Base-by-base conservation (phyloP, 768 basidiomycete genomes). In the Hericium coralloides region DNA sequence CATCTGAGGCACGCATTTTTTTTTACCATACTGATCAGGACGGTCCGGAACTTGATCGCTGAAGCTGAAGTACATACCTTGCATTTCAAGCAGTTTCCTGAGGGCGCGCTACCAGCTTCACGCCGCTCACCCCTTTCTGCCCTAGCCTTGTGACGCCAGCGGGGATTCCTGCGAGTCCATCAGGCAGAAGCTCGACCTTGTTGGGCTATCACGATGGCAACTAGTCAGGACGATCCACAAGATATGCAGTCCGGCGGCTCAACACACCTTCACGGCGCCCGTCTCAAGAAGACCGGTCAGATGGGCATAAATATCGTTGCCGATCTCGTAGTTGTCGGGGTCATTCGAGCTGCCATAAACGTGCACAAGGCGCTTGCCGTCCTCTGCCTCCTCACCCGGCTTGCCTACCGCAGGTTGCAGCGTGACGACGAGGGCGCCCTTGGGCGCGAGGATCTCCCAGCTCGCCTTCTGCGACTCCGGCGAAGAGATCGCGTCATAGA, bases 91-190 rank as follows among this genome's bases (percentile, higher is more conserved):
- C 52, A 12, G 71, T 72, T 39, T 77, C 73, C 56, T 71, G 71
- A 17, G 76, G 77, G 54, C 66, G 72, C 1, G 58, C 73, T 9
- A 80, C 69, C 18, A 80, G 61, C 62, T 80, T 80, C 15, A 58
- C 63, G 4, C 73, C 78, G n/a, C 75, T 77, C 31, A 78, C 68
- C 55, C 73, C 55, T 9, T 72, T 68, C 2, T 59, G 58, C 63
- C 64, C 66, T 62, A 79, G 45, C 58, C 64, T 65, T 48, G 72
- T 66, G 26, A 80, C 60, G 2, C 73, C 77, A 10, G 53, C 67
- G 0, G 56, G 41, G 9, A 79, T 68, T 9, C 71, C 77, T 8
- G 62, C 56, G 1, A 80, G 66, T 2, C 79, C 79, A 26, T 65
- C 61, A 0, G 72, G 69, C 12, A 80, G 63, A n/a, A 77, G 64